Percentiles rank a stretch among this genome's conserved stretches.
phyloP scores from a whole-genome alignment of 2,329 filamentous ascomycete genomes.

The Paecilomyces variotii region DNA sequence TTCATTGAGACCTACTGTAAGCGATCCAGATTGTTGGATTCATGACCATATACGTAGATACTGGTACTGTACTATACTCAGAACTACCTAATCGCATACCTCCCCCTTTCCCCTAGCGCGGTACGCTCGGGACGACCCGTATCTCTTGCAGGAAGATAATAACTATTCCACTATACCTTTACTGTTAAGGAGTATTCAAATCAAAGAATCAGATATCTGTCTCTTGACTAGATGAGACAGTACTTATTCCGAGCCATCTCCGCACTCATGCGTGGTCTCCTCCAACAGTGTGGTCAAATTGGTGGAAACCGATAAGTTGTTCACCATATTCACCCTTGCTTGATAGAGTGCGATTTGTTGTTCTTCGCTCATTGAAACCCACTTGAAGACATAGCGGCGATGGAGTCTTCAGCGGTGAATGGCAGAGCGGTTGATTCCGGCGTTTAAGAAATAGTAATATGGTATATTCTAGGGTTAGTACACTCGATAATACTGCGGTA shows the following conservation, averaged over 20 bases:
- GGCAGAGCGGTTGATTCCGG: not conserved
- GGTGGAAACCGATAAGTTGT: not conserved
- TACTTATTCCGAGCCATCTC: not conserved
- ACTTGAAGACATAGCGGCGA: not conserved
- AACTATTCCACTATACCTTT: not conserved
- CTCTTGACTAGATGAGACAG: not conserved
- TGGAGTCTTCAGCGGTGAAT: not conserved
- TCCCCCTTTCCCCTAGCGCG: not conserved
- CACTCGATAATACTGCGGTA: not conserved
- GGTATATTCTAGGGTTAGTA: not conserved
- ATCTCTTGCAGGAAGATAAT: not conserved
- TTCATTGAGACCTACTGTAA: not conserved
- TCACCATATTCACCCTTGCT: not conserved
- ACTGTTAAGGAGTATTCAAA: not conserved
- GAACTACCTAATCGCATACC: not conserved
- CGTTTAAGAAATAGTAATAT: not conserved
- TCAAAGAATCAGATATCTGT: not conserved
- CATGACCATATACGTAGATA: not conserved
- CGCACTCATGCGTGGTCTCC: not conserved
- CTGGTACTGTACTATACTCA: not conserved
- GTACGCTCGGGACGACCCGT: not conserved
- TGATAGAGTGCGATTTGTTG: not conserved
- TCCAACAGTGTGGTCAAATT: not conserved
- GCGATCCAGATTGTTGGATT: not conserved
- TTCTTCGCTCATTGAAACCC: not conserved